Evolutionary conservation across 1,139 yeast species (phyloP), one percentile per base, ranked within the genome.

Genomic region (Yamadazyma dendronema): DNA sequence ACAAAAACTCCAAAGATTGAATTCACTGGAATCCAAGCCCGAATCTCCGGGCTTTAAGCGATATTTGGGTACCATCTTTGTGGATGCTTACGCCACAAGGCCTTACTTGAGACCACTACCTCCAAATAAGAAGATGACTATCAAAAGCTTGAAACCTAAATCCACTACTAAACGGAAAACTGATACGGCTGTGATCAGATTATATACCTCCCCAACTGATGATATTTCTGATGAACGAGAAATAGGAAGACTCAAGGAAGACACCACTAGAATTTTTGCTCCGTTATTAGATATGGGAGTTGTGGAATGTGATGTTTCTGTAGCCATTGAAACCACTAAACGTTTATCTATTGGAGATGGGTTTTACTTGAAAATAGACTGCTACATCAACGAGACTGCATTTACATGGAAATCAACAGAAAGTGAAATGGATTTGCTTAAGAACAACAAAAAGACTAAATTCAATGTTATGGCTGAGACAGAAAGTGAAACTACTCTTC

Each of bases 71-170:
- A 72, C 88, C 1, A 50, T 87, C 19, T 82, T 81, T 43, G 78
- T 84, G 0, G 81, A 79, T 37, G 90, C 88, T 2, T 84, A 90
- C 86, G 89, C 95, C 8, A 87, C 95, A 0, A 64, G 96, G 34
- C 87, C 94, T 0, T 83, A 86, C 0, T 50, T 70, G 29, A 65
- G 64, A 31, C 73, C 81, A 0, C 60, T 82, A 5, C 54, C 67
- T 36, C 77, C 74, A 53, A 74, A 77, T 13, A 77, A 84, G 27
- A 57, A 52, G 17, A 54, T 82, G 31, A 55, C 62, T 4, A 53
- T 84, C 10, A 62, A 48, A 36, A 52, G 62, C 33, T 48, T 56
- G 29, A 58, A 44, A 15, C 68, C 76, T 0, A 64, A 59, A 41
- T 55, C 52, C 4, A 53, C 53, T 28, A 54, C 48, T 36, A 41